Evolutionary conservation across 164 flowering plant species (phyloP), one percentile per base, ranked within the genome.

Genomic region (Dillenia suffruticosa): DNA sequence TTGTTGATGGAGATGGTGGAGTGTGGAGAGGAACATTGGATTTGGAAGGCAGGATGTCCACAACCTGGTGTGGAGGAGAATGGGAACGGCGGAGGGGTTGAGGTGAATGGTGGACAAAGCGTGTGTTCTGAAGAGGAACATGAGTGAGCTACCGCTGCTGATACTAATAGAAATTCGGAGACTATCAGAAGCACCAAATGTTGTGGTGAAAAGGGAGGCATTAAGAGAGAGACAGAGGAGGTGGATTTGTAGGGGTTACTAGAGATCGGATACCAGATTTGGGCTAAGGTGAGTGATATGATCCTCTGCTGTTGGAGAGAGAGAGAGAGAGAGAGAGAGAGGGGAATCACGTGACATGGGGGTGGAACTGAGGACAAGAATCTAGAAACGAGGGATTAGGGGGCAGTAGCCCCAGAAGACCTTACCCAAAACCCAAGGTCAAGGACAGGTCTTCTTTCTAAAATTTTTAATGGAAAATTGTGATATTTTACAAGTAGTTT

Each of bases 1-100:
- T 76, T 63, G 77, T 81, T 84, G 46, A 89, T 77, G 74, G 86
- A 66, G 72, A 89, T 77, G 61, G 65, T 9, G 5, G 85, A 75
- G 68, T 68, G 75, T 7, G 80, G 74, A 48, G 77, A 9, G 14
- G 76, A 57, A 80, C 97, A 89, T 15, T 65, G 67, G 70, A 86
- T 53, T 48, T 80, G 92, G 68, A 92, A 89, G 2, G 75, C 64
- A 0, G 97, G 96, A 73, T 89, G 94, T 68, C 94, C 94, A 56
- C 84, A 85, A 17, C 89, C 88, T 0, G 82, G 80, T 1, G 74
- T 26, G 2, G 80, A 15, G 9, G 88, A 78, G 81, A 85, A 86
- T 1, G 97, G 92, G 66, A 66, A 86, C 0, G 82, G 66, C 0
- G 59, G 65, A 13, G 77, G 81, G 1, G 77, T 32, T 17, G 88